Evolutionary conservation across 2,329 filamentous ascomycete species (phyloP), one percentile per base, ranked within the genome.

Genomic region (Blastomyces percursus): DNA sequence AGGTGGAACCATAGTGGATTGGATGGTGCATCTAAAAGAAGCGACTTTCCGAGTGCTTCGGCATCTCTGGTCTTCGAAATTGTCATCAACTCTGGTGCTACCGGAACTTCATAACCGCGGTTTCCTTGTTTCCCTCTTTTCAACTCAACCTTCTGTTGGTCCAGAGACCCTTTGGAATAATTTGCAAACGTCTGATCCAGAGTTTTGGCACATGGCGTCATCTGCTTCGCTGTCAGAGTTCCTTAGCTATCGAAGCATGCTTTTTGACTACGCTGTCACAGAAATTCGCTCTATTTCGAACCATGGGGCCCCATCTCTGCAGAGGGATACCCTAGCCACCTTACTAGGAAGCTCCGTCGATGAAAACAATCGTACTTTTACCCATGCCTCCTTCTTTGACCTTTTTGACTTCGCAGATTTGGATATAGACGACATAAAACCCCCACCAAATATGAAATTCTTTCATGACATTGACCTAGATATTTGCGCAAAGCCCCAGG

Each of bases 321-420:
- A 90, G 72, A 79, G 86, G 62, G 81, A 86, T 7, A 84, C 89
- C 4, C 75, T 86, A 42, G 81, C 81, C 3, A 79, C 90, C 0
- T 78, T 97, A n/a, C 84, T 92, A 52, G 94, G 94, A 5, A 76
- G 69, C 63, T 86, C 88, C 51, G 85, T 90, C 8, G 80, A 84
- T 12, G 78, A 86, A 21, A 84, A 84, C 63, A 86, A 87, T 57
- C 84, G 89, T 61, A 79, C 85, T 5, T 78, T 88, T 46, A 77
- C 80, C 35, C 88, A 91, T 63, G 82, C 87, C 0, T 91, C 89
- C 3, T 83, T 97, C 7, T 96, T 97, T 70, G 91, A 96, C 67
- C 81, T 97, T 27, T 94, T 96, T 69, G 94, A 99, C 75, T 97
- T 97, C 70, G 83, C 94, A 72, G 86, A 89, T 64, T 74, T 88